These are phyloP conservation scores for Cavenderia fasciculata DNA, from an alignment of 78 protist genomes.

Conservation along the genomic window DNA sequence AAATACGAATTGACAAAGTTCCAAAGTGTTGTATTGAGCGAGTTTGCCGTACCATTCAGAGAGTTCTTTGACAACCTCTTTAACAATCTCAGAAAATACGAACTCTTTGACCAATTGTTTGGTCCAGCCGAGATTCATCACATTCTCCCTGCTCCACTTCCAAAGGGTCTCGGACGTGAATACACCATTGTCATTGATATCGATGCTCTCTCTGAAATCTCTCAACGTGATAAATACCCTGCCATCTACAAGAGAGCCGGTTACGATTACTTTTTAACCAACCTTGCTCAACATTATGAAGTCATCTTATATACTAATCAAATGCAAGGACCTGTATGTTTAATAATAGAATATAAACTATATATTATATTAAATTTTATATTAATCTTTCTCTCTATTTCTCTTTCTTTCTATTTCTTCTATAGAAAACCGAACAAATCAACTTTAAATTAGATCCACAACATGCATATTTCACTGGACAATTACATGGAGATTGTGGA, in stretches of 20 bases:
- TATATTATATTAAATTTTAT: background rate
- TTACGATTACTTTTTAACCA: slow-evolving; percentile 38
- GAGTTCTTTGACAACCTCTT: slow-evolving; percentile 33
- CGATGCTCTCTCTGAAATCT: slow-evolving; percentile 36
- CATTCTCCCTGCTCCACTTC: slow-evolving; percentile 15
- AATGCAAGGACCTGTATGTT: background rate
- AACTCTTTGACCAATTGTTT: slow-evolving; percentile 28
- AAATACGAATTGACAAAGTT: background rate
- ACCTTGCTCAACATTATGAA: slow-evolving; percentile 38
- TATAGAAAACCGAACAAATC: slow-evolving; percentile 20
- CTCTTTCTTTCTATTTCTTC: background rate
- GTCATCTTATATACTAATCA: slow-evolving; percentile 7
- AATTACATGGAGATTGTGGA: slow-evolving; percentile 12
- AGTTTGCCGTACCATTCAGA: slow-evolving; percentile 41
- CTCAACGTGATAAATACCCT: slow-evolving; percentile 26
- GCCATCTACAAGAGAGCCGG: slow-evolving; percentile 66
- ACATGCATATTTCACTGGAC: slow-evolving; percentile 6
- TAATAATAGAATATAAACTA: background rate
- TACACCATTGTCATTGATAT: slow-evolving; percentile 52
- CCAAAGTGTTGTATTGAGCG: background rate
- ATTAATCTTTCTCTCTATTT: background rate
- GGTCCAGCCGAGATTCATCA: slow-evolving; percentile 34
- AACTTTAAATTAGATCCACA: slow-evolving; percentile 27
- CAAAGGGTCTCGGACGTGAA: slow-evolving; percentile 17
- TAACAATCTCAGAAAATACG: slow-evolving; percentile 8